These are phyloP conservation scores for Silybum marianum DNA, from an alignment of 129 eudicot genomes.

Conservation along the genomic window DNA sequence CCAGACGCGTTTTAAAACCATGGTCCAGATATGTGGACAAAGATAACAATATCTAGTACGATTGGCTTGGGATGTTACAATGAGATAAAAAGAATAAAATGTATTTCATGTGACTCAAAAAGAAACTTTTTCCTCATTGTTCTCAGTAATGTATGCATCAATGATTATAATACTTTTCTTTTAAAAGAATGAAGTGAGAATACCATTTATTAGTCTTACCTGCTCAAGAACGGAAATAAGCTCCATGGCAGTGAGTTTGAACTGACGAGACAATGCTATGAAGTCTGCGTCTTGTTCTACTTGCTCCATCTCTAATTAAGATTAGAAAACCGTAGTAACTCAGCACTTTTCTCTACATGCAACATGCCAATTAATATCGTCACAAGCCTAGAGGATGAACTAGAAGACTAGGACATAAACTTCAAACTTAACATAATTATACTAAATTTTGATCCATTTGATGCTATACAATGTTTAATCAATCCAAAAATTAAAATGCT, in stretches of 20 bases:
- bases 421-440: background rate
- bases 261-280: conserved; percentile 80
- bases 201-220: conserved; percentile 37
- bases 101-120: background rate
- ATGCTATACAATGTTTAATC: conserved; percentile 2
- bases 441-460: background rate
- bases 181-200: background rate
- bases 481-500: conserved; percentile 15
- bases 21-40: no score
- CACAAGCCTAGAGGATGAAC: conserved; percentile 17
- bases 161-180: background rate
- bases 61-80: no score
- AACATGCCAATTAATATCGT: conserved; percentile 17
- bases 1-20: no score
- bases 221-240: conserved; percentile 95
- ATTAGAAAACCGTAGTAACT: conserved; percentile 38
- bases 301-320: conserved; percentile 86
- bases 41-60: no score
- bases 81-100: background rate
- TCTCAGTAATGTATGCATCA: background rate
- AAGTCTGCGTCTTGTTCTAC: conserved; percentile 88
- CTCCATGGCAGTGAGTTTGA: conserved; percentile 84
- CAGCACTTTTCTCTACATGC: conserved; percentile 34
- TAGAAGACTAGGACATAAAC: conserved; percentile 7
- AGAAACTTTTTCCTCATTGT: background rate